A percentile compares a stretch with the other conserved stretches of the same genome.
Evolutionary conservation across 2,329 filamentous ascomycete species (phyloP).

Genomic region (Ophiocordyceps robertsii): DNA sequence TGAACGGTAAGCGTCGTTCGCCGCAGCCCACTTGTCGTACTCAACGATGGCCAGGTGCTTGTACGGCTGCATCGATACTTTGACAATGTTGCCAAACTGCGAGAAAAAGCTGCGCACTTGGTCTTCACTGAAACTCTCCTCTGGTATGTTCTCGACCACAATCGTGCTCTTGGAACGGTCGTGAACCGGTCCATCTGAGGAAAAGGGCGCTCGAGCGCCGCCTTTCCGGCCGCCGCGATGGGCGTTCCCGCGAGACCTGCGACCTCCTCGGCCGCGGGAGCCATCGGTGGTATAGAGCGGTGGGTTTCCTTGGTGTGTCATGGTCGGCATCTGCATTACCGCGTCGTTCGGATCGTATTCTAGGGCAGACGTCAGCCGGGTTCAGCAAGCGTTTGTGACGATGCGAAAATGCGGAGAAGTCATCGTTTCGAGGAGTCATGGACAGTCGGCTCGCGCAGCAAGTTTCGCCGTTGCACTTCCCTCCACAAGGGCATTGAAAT

Average conservation of each 20-base stretch:
- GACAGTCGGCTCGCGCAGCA: neutral
- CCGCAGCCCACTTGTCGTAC: constrained; percentile 51
- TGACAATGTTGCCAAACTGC: constrained; percentile 53
- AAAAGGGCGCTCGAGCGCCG: constrained; percentile 42
- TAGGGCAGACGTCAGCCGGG: constrained; percentile 2
- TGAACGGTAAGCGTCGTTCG: constrained; percentile 58
- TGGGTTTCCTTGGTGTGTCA: constrained; percentile 6
- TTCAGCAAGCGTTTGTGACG: neutral
- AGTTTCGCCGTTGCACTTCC: neutral
- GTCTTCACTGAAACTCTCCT: constrained; percentile 53
- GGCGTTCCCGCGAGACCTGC: constrained; percentile 13
- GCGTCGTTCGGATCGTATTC: constrained; percentile 21
- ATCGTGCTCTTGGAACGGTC: constrained; percentile 54
- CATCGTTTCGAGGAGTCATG: neutral
- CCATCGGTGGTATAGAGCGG: constrained; percentile 11
- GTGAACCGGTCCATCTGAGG: constrained; percentile 46
- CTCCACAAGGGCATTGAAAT: neutral
- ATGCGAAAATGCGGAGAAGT: neutral
- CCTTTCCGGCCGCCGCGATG: constrained; percentile 21
- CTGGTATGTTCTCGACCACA: constrained; percentile 66
- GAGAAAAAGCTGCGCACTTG: constrained; percentile 55
- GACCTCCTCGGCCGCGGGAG: constrained; percentile 20
- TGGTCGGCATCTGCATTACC: constrained; percentile 9
- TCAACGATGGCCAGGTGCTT: constrained; percentile 57
- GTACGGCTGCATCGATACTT: constrained; percentile 52